phyloP scores from a whole-genome alignment of 2,329 filamentous ascomycete genomes.

The Lasiodiplodia gonubiensis region DNA sequence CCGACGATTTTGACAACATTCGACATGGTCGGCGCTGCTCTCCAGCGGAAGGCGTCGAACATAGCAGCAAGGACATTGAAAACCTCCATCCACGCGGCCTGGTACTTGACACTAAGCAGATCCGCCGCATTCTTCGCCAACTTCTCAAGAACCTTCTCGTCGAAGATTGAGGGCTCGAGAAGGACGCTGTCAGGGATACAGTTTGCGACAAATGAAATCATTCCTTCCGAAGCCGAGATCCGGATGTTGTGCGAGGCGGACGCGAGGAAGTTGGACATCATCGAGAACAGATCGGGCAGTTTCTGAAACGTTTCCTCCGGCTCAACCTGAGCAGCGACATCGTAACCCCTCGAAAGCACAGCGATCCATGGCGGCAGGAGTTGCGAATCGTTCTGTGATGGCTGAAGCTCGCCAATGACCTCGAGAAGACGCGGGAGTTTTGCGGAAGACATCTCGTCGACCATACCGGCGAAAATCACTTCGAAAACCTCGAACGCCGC shows the following conservation, averaged over 20 bases:
- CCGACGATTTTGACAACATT: conserved; percentile 80
- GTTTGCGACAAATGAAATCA: conserved; percentile 91
- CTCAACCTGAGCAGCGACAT: conserved; percentile 86
- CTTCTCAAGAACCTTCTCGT: conserved; percentile 87
- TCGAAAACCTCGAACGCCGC: conserved; percentile 97
- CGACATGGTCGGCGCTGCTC: conserved; percentile 76
- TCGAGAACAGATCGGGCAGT: conserved; percentile 80
- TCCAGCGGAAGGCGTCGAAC: conserved; percentile 87
- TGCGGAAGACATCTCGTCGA: conserved; percentile 81
- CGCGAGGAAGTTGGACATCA: conserved; percentile 80
- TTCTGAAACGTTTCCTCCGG: conserved; percentile 92
- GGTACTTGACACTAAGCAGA: conserved; percentile 86
- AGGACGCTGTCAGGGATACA: conserved; percentile 85
- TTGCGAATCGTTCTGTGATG: conserved; percentile 91
- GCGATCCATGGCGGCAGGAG: conserved; percentile 96
- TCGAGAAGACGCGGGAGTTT: conserved; percentile 90
- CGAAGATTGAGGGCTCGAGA: conserved; percentile 86
- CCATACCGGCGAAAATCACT: conserved; percentile 92
- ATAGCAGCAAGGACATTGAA: conserved; percentile 87
- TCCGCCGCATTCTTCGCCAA: conserved; percentile 74
- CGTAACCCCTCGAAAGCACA: conserved; percentile 90
- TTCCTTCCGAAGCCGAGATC: conserved; percentile 90
- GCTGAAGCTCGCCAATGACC: conserved; percentile 89
- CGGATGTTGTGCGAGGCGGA: conserved; percentile 92
- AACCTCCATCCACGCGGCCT: conserved; percentile 92